These are phyloP conservation scores for Aquilaria sinensis DNA, from an alignment of 345 rosid genomes.

Conservation along the genomic window DNA sequence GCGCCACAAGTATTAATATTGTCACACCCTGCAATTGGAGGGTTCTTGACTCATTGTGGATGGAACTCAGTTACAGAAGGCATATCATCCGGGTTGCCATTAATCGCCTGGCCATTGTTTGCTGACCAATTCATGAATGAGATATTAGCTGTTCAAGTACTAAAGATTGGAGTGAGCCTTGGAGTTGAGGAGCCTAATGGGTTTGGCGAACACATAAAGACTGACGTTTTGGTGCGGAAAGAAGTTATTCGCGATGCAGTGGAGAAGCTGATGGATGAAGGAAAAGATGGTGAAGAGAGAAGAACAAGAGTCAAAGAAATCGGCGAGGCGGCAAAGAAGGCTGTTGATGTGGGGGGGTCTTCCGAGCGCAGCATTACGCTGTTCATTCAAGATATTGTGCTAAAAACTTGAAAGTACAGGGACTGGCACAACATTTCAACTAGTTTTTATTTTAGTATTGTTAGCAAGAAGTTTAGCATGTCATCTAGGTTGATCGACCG, in stretches of 20 bases:
- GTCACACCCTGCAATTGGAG: constrained; percentile 22
- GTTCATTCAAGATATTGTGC: too few relatives aligned
- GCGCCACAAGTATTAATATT: constrained; percentile 26
- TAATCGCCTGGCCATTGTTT: constrained; percentile 24
- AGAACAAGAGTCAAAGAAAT: constrained; percentile 18
- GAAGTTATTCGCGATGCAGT: constrained; percentile 20
- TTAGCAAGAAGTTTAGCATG: too few relatives aligned
- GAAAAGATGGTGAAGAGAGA: constrained; percentile 23
- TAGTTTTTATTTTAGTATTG: too few relatives aligned
- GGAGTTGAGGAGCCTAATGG: constrained; percentile 6
- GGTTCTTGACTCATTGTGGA: constrained; percentile 30
- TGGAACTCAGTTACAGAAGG: constrained; percentile 30
- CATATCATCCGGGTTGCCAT: constrained; percentile 19
- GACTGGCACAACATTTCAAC: too few relatives aligned
- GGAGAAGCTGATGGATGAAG: constrained; percentile 19
- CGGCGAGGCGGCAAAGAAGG: constrained; percentile 2
- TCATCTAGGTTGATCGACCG: too few relatives aligned
- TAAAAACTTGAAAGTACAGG: too few relatives aligned
- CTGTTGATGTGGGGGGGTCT: constrained; percentile 13
- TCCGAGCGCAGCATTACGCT: background rate
- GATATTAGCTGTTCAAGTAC: constrained; percentile 22
- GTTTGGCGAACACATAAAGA: background rate
- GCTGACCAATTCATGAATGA: constrained; percentile 30
- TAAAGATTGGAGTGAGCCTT: constrained; percentile 16
- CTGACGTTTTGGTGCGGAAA: constrained; percentile 17